A percentile compares a stretch with the other conserved stretches of the same genome.
These are phyloP conservation scores for Penicillium psychrosexuale DNA, from an alignment of 2,329 filamentous ascomycete species.

Conservation along the genomic window DNA sequence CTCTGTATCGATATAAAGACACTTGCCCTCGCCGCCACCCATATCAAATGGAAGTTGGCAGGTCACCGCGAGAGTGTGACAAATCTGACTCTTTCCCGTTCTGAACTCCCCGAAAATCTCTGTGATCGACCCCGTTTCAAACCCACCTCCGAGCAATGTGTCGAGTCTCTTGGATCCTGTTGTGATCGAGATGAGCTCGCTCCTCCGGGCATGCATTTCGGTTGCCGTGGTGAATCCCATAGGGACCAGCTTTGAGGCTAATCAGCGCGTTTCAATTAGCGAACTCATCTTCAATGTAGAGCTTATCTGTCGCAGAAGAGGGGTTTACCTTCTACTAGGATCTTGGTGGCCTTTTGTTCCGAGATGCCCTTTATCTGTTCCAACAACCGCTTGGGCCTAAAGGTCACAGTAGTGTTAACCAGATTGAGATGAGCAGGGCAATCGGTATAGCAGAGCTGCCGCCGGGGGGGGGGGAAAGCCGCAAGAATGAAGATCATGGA, in stretches of 20 bases:
- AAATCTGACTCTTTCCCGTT: constrained; percentile 97
- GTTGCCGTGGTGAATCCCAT: constrained; percentile 99
- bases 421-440: not conserved
- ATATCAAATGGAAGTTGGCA: constrained; percentile 98
- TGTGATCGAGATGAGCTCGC: constrained; percentile 95
- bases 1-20: constrained; percentile 96
- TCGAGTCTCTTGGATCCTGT: constrained; percentile 97
- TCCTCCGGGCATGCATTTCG: constrained; percentile 96
- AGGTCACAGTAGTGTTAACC: constrained; percentile 1
- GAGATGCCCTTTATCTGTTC: constrained; percentile 98
- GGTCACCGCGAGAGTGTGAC: constrained; percentile 96
- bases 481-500: not conserved
- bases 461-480: not conserved
- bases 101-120: constrained; percentile 98
- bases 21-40: constrained; percentile 97
- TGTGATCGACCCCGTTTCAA: constrained; percentile 96
- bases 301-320: not conserved
- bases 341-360: constrained; percentile 90
- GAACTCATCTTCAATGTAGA: not conserved
- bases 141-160: constrained; percentile 85
- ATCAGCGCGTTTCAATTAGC: constrained; percentile 12
- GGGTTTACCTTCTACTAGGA: constrained; percentile 79
- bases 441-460: not conserved
- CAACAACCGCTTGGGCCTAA: constrained; percentile 65
- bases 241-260: constrained; percentile 91